Evolutionary conservation across 768 basidiomycete genomes (phyloP), one percentile per base, ranked within the genome.

Genomic region (Lentinus brumalis): DNA sequence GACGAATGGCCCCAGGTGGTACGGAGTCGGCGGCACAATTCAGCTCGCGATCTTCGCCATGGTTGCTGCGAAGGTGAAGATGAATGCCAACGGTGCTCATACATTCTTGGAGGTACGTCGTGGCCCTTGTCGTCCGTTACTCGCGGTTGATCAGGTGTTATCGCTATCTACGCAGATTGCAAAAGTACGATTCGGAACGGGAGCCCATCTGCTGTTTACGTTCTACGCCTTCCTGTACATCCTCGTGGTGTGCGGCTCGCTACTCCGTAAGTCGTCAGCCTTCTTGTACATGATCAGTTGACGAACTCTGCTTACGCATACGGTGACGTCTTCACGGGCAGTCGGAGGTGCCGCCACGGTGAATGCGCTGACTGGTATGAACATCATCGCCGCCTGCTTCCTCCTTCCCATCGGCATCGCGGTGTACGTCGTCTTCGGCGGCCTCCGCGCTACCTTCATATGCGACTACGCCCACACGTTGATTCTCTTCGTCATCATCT

Each of bases 1-100:
- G 40, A 50, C 38, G 5, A 6, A 14, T 29, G 8, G 26, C 26
- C 40, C 9, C 41, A 80, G 80, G 77, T 81, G 79, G 79, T 83
- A 81, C 59, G 81, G 76, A 12, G 81, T 78, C 0, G 80, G 82
- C 2, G 81, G 78, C 40, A 85, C 83, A 0, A 80, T 82, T 21
- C 83, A 84, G 66, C 77, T 85, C 18, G 76, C 76, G 5, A 76
- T 84, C 58, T 85, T 85, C 57, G 80, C 77, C 38, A 79, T 81
- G 74, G 70, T 83, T 5, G 83, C 83, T 32, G 79, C 82, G 1
- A 81, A 84, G 66, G 79, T 86, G 11, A 87, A 86, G 69, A 79
- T 78, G 76, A 85, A 85, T 52, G 85, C 84, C 0, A 83, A 83
- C 35, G 79, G 80, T 15, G 83, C 83, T 0, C 82, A 82, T 63